Evolutionary conservation across 257 asterid species (phyloP).

Genomic region (Leptodermis oblonga): DNA sequence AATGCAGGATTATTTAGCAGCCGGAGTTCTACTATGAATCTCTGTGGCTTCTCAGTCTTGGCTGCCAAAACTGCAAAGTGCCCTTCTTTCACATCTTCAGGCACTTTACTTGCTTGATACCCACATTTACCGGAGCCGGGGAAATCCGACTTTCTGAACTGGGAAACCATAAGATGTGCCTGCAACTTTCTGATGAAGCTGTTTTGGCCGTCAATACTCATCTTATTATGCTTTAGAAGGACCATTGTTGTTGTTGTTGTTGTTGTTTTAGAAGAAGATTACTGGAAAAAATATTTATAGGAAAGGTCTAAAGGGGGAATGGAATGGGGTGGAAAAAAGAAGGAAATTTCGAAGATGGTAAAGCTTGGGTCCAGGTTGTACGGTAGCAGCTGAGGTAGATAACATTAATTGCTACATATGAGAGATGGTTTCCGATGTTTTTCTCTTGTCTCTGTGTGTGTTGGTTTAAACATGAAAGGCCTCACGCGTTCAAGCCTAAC

Average conservation of each 20-base stretch:
- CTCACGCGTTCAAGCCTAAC: too few relatives aligned
- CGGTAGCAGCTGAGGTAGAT: slow-evolving; percentile 5
- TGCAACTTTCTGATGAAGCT: slow-evolving; percentile 16
- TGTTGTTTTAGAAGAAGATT: too few relatives aligned
- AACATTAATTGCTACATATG: slow-evolving; percentile 22
- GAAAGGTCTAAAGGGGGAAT: background rate
- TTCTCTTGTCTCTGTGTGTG: slow-evolving; percentile 16
- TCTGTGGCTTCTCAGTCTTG: slow-evolving; percentile 27
- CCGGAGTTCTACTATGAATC: slow-evolving; percentile 25
- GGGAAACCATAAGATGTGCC: slow-evolving; percentile 11
- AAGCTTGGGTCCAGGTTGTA: slow-evolving; percentile 18
- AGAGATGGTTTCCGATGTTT: slow-evolving; percentile 16
- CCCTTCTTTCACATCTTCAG: slow-evolving; percentile 36
- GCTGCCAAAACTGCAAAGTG: slow-evolving; percentile 28
- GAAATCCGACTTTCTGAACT: slow-evolving; percentile 1
- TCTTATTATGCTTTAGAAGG: slow-evolving; percentile 12
- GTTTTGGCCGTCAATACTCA: slow-evolving; percentile 16
- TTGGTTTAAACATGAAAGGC: too few relatives aligned
- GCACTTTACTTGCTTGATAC: slow-evolving; percentile 1
- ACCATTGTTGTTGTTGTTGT: too few relatives aligned
- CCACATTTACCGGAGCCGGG: background rate
- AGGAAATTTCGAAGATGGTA: slow-evolving; percentile 44
- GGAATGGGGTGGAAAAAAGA: background rate
- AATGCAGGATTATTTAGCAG: slow-evolving; percentile 25
- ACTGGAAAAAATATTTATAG: too few relatives aligned